A percentile compares a stretch with the other conserved stretches of the same genome.
Evolutionary conservation across 2,329 filamentous ascomycete genomes (phyloP).

Genomic region (Paecilomyces fulvus): DNA sequence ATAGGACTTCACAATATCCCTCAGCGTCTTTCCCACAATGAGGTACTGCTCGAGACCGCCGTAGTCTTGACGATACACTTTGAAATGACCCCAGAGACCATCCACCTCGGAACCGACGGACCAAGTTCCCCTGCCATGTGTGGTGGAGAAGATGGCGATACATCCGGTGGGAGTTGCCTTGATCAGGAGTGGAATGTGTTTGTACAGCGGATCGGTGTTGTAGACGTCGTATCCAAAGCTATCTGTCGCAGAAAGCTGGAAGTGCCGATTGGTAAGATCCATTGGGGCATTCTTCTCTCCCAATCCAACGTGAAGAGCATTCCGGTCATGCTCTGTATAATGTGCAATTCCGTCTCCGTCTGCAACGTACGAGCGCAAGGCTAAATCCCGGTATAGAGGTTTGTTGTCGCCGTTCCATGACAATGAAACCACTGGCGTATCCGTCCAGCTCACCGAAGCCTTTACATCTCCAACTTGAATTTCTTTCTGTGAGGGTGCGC

Average conservation of each 20-base stretch:
- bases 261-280: constrained; percentile 59
- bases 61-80: constrained; percentile 63
- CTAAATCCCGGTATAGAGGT: constrained; percentile 54
- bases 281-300: constrained; percentile 67
- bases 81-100: constrained; percentile 66
- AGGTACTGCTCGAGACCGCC: constrained; percentile 65
- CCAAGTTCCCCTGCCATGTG: constrained; percentile 56
- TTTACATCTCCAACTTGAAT: constrained; percentile 43
- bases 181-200: constrained; percentile 65
- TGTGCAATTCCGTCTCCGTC: constrained; percentile 56
- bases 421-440: constrained; percentile 51
- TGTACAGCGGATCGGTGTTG: constrained; percentile 64
- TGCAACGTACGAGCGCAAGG: constrained; percentile 56
- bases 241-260: constrained; percentile 60
- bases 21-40: constrained; percentile 57
- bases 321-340: constrained; percentile 54
- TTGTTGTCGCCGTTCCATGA: constrained; percentile 42
- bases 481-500: constrained; percentile 22
- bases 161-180: constrained; percentile 57
- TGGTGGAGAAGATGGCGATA: constrained; percentile 60
- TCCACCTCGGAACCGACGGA: constrained; percentile 65
- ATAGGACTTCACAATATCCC: constrained; percentile 58
- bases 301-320: constrained; percentile 59
- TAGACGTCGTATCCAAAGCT: constrained; percentile 67
- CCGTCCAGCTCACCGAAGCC: constrained; percentile 52